A percentile compares a stretch with the other conserved stretches of the same genome.
Evolutionary conservation across 2,329 filamentous ascomycete species (phyloP).

Genomic region (Laburnicola sp.): DNA sequence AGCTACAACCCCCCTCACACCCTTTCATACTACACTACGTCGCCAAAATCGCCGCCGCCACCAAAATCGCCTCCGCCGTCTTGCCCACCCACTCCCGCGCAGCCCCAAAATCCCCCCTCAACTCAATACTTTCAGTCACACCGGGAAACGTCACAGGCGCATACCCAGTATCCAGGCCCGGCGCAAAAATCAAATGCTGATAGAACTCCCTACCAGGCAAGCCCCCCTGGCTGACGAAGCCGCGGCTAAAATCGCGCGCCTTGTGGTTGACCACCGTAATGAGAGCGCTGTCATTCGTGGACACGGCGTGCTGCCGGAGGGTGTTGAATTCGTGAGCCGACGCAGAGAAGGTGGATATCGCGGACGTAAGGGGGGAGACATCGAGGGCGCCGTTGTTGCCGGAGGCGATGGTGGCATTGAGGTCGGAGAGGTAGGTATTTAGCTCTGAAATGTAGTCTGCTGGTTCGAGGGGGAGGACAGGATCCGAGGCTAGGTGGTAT

Average conservation of each 20-base stretch:
- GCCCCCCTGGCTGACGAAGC: constrained; percentile 20
- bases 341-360: constrained; percentile 19
- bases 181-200: constrained; percentile 24
- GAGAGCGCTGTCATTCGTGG: constrained; percentile 16
- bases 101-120: constrained; percentile 13
- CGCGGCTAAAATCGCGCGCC: constrained; percentile 22
- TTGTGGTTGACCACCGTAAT: constrained; percentile 24
- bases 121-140: constrained; percentile 23
- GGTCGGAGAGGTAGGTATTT: constrained; percentile 26
- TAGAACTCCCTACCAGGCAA: constrained; percentile 24
- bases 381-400: constrained; percentile 18
- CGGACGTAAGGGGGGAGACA: constrained; percentile 11
- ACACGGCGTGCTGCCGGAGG: constrained; percentile 12
- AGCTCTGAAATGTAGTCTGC: constrained; percentile 46
- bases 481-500: constrained; percentile 47
- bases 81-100: constrained; percentile 24
- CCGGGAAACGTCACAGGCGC: constrained; percentile 24
- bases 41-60: constrained; percentile 24
- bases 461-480: constrained; percentile 46
- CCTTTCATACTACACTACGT: background rate
- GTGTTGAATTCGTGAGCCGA: constrained; percentile 14
- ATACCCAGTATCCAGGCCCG: constrained; percentile 31
- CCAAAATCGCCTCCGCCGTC: constrained; percentile 18
- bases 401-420: constrained; percentile 19
- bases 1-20: no score